Percentiles rank a stretch among this genome's conserved stretches.
phyloP scores from a whole-genome alignment of 1,284 basidiomycete genomes.

The Moesziomyces sp. region DNA sequence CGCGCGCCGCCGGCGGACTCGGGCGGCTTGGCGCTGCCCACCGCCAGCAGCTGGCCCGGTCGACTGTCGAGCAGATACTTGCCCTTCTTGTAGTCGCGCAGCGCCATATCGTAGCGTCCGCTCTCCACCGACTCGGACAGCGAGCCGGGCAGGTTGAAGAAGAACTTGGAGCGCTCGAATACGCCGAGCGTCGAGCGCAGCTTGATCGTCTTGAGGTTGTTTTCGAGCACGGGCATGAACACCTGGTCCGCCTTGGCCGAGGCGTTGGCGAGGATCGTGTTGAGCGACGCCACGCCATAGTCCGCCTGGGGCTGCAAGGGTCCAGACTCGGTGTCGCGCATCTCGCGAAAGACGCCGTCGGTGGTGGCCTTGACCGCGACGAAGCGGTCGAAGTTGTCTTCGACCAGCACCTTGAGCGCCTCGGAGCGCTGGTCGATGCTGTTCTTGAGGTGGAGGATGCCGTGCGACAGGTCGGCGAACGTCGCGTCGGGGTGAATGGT shows the following conservation, averaged over 20 bases:
- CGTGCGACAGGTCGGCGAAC: conserved; percentile 82
- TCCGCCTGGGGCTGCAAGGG: conserved; percentile 81
- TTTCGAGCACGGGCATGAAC: conserved; percentile 94
- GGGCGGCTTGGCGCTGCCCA: conserved; percentile 67
- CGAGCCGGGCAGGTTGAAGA: conserved; percentile 94
- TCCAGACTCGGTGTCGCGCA: conserved; percentile 78
- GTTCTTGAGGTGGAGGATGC: conserved; percentile 53
- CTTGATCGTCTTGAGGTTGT: conserved; percentile 92
- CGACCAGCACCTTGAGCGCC: conserved; percentile 91
- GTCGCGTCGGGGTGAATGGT: conserved; percentile 94
- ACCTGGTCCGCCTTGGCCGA: conserved; percentile 93
- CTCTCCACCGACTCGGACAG: conserved; percentile 85
- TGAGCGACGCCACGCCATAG: conserved; percentile 83
- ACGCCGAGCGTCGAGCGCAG: conserved; percentile 91
- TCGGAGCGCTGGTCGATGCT: conserved; percentile 75
- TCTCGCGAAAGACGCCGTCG: conserved; percentile 88
- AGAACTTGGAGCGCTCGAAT: conserved; percentile 96
- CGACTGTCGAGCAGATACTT: conserved; percentile 88
- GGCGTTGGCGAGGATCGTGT: conserved; percentile 73
- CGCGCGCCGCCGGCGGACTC: conserved; percentile 25
- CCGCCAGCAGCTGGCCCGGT: conserved; percentile 79
- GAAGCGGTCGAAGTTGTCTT: conserved; percentile 98
- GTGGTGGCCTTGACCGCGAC: conserved; percentile 96
- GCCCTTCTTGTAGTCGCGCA: conserved; percentile 97
- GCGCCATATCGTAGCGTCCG: conserved; percentile 86